These are phyloP conservation scores for Aspergillus candidus DNA, from an alignment of 2,329 filamentous ascomycete species.

Conservation along the genomic window DNA sequence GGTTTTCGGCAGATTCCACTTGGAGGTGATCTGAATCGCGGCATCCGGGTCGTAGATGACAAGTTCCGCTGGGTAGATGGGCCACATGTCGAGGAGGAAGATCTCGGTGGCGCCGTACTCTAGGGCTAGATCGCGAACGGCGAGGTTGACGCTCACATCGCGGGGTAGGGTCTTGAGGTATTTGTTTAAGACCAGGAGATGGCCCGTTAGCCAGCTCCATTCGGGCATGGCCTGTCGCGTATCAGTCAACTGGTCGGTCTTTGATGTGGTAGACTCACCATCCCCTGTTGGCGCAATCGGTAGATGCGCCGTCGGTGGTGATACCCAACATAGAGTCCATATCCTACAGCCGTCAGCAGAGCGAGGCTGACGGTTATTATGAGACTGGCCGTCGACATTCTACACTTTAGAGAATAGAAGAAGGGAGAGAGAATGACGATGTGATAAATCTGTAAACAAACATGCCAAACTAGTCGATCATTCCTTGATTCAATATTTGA, in stretches of 20 bases:
- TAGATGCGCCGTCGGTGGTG: neutral
- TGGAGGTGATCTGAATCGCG: neutral
- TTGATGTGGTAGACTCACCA: neutral
- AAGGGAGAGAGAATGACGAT: too few relatives aligned
- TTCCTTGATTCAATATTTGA: too few relatives aligned
- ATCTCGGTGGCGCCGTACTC: slow-evolving; percentile 1
- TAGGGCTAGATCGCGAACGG: neutral
- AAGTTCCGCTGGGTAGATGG: neutral
- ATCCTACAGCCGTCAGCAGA: neutral
- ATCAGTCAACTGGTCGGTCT: neutral
- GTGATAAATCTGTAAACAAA: too few relatives aligned
- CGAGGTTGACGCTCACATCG: neutral
- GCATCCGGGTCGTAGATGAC: slow-evolving; percentile 1
- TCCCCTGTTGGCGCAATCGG: slow-evolving; percentile 1
- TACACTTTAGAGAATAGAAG: too few relatives aligned
- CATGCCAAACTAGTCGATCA: too few relatives aligned
- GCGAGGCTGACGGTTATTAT: neutral
- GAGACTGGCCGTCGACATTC: too few relatives aligned
- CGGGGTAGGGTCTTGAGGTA: neutral
- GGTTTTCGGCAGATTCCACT: slow-evolving; percentile 3
- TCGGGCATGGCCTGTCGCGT: neutral
- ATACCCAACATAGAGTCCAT: neutral
- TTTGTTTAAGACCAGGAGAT: neutral
- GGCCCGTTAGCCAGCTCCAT: slow-evolving; percentile 2
- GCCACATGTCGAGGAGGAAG: slow-evolving; percentile 1